Evolutionary conservation across 1,139 yeast genomes (phyloP), one percentile per base, ranked within the genome.

Genomic region (Kluyveromyces marxianus): DNA sequence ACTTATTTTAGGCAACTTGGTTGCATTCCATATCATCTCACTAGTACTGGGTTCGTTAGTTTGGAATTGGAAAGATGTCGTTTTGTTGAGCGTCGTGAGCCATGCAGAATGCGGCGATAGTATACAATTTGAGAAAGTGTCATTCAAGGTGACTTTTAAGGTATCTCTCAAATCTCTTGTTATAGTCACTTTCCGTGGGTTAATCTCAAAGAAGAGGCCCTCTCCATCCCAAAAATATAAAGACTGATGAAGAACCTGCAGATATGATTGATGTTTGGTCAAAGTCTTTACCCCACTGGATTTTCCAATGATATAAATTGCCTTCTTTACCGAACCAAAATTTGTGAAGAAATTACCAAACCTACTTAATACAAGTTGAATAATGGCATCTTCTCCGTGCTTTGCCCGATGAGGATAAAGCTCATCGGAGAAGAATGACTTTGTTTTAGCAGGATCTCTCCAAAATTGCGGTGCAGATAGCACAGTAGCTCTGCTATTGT

Each of bases 181-280:
- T 1, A 54, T 31, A 6, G 47, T 48, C n/a, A 51, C 40, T 35
- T 28, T 35, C n/a, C 44, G 39, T 21, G 57, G 45, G 24, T 53
- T 42, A 7, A 59, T 40, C 38, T 54, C 56, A 8, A 55, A 27
- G 41, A 53, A 48, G 4, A 39, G 25, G 1, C 50, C 49, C 1
- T 48, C 52, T 3, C 51, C 50, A 35, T 48, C 50, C 59, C 60
- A 58, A 14, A 57, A 33, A 42, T 51, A 54, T 3, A 56, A 29
- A 24, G 49, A 39, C 21, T 48, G 45, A 25, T 46, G 32, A 6
- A 45, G 42, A 14, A 35, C 53, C 35, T 57, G 59, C 10, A 53
- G 25, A 31, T 45, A 56, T 27, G 48, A 46, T 14, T 24, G 37
- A 6, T 28, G 24, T 35, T 34, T 42, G 2, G 46, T 25, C 24